Percentiles rank a stretch among this genome's conserved stretches.
Evolutionary conservation across 106 monocot species (phyloP).

Genomic region (Narthecium ossifragum): DNA sequence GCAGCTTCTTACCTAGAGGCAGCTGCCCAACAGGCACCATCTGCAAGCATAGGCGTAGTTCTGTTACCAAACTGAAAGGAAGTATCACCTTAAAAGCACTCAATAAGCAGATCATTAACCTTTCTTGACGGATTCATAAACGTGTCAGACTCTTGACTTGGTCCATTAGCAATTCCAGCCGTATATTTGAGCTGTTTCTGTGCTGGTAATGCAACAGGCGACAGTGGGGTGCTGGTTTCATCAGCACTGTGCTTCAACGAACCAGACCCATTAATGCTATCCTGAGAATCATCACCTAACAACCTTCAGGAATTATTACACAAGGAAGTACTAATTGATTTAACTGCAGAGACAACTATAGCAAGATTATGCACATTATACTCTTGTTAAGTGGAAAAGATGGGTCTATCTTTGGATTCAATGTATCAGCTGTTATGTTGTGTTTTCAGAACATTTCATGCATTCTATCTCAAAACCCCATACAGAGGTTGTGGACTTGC

Average conservation of each 20-base stretch:
- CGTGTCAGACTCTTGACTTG: slow-evolving; percentile 32
- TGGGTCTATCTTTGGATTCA: neutral
- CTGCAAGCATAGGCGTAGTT: slow-evolving; percentile 17
- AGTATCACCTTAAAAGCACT: neutral
- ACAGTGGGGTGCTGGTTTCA: slow-evolving; percentile 51
- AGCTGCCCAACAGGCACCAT: slow-evolving; percentile 65
- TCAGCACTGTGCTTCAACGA: slow-evolving; percentile 65
- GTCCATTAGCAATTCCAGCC: slow-evolving; percentile 81
- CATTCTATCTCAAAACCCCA: too few relatives aligned
- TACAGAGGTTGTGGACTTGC: too few relatives aligned
- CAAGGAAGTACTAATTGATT: neutral
- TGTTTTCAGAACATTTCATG: too few relatives aligned
- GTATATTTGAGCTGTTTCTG: slow-evolving; percentile 96
- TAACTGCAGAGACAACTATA: too few relatives aligned
- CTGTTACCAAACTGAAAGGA: neutral
- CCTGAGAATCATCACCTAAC: slow-evolving; percentile 23
- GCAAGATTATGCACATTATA: too few relatives aligned
- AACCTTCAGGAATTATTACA: neutral
- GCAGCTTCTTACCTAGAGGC: slow-evolving; percentile 57
- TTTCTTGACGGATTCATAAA: slow-evolving; percentile 43
- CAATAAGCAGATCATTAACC: slow-evolving; percentile 26
- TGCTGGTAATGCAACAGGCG: slow-evolving; percentile 75
- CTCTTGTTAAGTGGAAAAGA: neutral
- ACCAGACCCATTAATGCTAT: slow-evolving; percentile 42
- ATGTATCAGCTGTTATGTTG: neutral